Conservation (phyloP, 305 asterid species). For the Rubia peregrina region DNA sequence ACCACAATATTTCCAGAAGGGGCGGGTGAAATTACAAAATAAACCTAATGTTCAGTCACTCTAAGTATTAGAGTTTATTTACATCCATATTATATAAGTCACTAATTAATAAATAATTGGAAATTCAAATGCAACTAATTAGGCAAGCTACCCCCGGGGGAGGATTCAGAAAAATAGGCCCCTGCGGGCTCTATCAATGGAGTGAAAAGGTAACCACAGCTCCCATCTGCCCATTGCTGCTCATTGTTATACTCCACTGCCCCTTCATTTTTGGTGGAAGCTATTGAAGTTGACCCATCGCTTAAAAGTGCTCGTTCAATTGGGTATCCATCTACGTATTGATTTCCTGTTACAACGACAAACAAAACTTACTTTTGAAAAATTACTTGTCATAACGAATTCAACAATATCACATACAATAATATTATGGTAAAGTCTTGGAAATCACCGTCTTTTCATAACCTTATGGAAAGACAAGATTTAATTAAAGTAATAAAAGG, state of each 20-base stretch:
- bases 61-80: neutral
- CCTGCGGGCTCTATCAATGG: slow-evolving; percentile 8
- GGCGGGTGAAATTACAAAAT: no score
- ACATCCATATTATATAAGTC: neutral
- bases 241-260: slow-evolving; percentile 7
- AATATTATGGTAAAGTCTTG: no score
- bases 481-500: no score
- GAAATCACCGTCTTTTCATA: no score
- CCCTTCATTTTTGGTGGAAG: slow-evolving; percentile 5
- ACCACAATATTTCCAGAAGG: no score
- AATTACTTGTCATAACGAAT: no score
- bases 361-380: no score
- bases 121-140: neutral
- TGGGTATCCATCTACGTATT: slow-evolving; percentile 9
- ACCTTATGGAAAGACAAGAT: no score
- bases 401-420: no score
- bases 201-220: slow-evolving; percentile 10
- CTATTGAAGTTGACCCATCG: slow-evolving; percentile 11
- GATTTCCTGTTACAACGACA: slow-evolving; percentile 21
- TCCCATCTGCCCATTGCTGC: slow-evolving; percentile 8
- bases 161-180: slow-evolving; percentile 19
- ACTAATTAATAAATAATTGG: no score
- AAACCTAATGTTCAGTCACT: no score
- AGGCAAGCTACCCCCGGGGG: slow-evolving; percentile 11
- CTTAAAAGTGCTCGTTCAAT: slow-evolving; percentile 13